phyloP scores from a whole-genome alignment of 495 filamentous ascomycete species.

The Neohortaea acidophila region DNA sequence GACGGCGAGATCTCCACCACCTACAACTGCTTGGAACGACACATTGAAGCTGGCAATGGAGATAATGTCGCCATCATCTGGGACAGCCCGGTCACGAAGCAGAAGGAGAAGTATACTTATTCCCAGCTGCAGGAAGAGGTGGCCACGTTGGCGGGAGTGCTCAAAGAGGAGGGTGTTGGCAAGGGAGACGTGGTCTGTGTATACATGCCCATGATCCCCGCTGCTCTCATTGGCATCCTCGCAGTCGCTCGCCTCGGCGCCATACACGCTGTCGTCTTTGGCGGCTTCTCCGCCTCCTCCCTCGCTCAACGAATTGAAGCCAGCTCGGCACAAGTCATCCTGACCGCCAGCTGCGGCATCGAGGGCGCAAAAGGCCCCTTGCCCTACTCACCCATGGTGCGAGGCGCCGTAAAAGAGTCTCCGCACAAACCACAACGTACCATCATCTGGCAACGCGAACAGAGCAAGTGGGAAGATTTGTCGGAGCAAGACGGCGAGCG shows the following conservation, averaged over 20 bases:
- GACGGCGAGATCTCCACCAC: slow-evolving; percentile 78
- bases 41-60: slow-evolving; percentile 62
- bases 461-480: slow-evolving; percentile 56
- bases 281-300: slow-evolving; percentile 68
- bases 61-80: slow-evolving; percentile 63
- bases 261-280: slow-evolving; percentile 84
- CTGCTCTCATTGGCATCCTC: slow-evolving; percentile 68
- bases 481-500: slow-evolving; percentile 50
- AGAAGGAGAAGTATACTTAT: slow-evolving; percentile 59
- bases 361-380: slow-evolving; percentile 68
- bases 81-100: slow-evolving; percentile 73
- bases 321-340: slow-evolving; percentile 53
- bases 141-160: slow-evolving; percentile 64
- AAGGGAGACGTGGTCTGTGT: slow-evolving; percentile 85
- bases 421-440: slow-evolving; percentile 32
- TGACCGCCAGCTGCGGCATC: slow-evolving; percentile 86
- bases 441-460: slow-evolving; percentile 65
- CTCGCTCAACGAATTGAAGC: slow-evolving; percentile 82
- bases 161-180: slow-evolving; percentile 67
- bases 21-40: slow-evolving; percentile 82
- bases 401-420: slow-evolving; percentile 24
- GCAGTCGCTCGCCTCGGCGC: slow-evolving; percentile 71
- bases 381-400: slow-evolving; percentile 54
- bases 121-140: slow-evolving; percentile 64
- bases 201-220: slow-evolving; percentile 97